Conservation (phyloP, 345 rosid genomes). For the Pugionium dolabratum region DNA sequence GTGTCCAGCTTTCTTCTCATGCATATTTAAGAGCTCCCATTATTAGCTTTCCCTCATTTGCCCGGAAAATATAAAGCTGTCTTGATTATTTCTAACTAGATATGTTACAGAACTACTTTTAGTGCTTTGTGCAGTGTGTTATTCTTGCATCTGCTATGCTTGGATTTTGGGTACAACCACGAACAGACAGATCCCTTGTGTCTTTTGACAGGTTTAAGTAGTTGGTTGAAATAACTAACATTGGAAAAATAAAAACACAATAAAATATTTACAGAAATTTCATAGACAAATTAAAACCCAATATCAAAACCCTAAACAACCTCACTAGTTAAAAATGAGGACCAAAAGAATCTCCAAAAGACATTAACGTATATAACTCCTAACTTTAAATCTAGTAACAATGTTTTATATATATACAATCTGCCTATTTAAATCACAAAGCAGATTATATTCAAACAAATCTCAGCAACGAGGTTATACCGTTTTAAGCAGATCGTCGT, state of each 20-base stretch:
- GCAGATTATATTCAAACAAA: slow-evolving; percentile 38
- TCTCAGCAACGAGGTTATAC: slow-evolving; percentile 21
- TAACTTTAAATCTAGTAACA: slow-evolving; percentile 1
- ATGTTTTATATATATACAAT: slow-evolving; percentile 10
- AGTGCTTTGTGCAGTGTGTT: slow-evolving; percentile 27
- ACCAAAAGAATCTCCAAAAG: slow-evolving; percentile 15
- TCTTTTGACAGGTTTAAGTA: no score
- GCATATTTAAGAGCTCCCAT: neutral
- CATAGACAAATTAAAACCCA: neutral
- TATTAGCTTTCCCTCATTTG: slow-evolving; percentile 24
- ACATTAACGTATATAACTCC: neutral
- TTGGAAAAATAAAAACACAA: no score
- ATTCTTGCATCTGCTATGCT: neutral
- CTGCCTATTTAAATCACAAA: slow-evolving; percentile 19
- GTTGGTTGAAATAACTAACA: no score
- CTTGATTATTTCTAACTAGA: slow-evolving; percentile 34
- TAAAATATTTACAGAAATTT: no score
- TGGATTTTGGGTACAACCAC: no score
- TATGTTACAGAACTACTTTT: slow-evolving; percentile 4
- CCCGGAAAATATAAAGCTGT: neutral
- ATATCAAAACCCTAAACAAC: slow-evolving; percentile 21
- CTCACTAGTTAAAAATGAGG: slow-evolving; percentile 10
- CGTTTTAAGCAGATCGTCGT: slow-evolving; percentile 16
- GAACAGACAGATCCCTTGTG: neutral
- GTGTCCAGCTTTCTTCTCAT: slow-evolving; percentile 17